phyloP scores from a whole-genome alignment of 305 asterid species.

The Fraxinus velutina region DNA sequence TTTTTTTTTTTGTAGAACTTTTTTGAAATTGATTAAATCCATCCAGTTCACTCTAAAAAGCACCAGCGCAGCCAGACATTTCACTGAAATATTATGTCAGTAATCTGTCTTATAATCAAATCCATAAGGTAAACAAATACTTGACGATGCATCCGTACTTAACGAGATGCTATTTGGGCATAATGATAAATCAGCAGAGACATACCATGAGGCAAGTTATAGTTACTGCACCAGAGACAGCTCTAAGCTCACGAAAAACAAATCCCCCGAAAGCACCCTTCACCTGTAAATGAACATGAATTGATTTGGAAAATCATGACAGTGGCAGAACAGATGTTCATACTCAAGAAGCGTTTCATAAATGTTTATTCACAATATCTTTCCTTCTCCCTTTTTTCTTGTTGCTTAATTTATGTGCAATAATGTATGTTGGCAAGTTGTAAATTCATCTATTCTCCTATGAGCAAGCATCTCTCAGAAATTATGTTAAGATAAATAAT shows the following conservation, averaged over 20 bases:
- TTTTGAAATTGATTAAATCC: not conserved
- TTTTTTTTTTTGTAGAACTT: not conserved
- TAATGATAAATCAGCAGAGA: slow-evolving; percentile 31
- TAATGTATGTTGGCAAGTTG: not conserved
- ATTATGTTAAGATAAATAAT: slow-evolving; percentile 1
- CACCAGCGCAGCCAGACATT: not conserved
- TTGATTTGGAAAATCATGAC: slow-evolving; percentile 16
- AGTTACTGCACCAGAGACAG: slow-evolving; percentile 91
- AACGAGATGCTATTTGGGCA: slow-evolving; percentile 19
- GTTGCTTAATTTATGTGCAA: not conserved
- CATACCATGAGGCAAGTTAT: slow-evolving; percentile 92
- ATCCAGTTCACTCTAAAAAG: not conserved
- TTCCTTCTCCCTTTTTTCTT: not conserved
- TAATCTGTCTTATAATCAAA: not conserved
- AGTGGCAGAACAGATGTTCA: slow-evolving; percentile 14
- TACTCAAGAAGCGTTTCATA: not conserved
- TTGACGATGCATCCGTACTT: not conserved
- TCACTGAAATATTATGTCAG: not conserved
- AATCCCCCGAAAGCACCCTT: slow-evolving; percentile 57
- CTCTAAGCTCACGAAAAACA: slow-evolving; percentile 83
- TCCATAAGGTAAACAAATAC: not conserved
- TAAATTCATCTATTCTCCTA: not conserved
- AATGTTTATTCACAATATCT: not conserved
- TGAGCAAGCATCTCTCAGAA: not conserved
- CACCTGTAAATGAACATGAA: slow-evolving; percentile 44